Percentiles rank a stretch among this genome's conserved stretches.
Evolutionary conservation across 1,139 yeast genomes (phyloP).

Genomic region (Protomyces pachydermus): DNA sequence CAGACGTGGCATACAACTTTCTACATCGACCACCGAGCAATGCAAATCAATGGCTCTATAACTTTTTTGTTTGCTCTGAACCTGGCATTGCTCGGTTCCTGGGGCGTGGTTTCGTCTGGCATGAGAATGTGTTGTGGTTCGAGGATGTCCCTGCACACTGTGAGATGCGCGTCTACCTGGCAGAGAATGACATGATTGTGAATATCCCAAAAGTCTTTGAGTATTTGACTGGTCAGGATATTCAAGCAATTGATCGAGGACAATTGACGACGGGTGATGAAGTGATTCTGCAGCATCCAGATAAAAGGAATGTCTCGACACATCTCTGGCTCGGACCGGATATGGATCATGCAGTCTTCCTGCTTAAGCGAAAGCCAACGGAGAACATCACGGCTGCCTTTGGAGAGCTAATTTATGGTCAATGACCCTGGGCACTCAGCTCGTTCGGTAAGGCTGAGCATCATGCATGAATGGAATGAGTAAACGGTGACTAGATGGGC

Average conservation of each 20-base stretch:
- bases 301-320: background rate
- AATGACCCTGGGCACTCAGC: no score
- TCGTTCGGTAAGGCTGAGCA: no score
- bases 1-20: constrained; percentile 28
- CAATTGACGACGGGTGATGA: constrained; percentile 6
- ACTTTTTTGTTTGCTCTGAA: constrained; percentile 26
- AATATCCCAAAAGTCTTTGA: constrained; percentile 18
- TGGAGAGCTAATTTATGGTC: background rate
- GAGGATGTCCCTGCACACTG: constrained; percentile 15
- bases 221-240: constrained; percentile 9
- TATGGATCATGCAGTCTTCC: constrained; percentile 22
- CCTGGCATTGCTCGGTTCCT: constrained; percentile 27
- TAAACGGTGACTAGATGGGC: no score
- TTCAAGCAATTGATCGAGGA: background rate
- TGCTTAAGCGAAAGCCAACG: constrained; percentile 6
- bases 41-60: constrained; percentile 27
- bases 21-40: constrained; percentile 20
- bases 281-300: background rate
- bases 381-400: background rate
- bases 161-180: constrained; percentile 12
- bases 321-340: constrained; percentile 21
- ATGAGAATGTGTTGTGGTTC: constrained; percentile 25
- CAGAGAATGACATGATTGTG: constrained; percentile 27
- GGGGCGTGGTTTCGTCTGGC: constrained; percentile 28
- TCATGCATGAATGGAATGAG: no score